phyloP scores from a whole-genome alignment of 2,329 filamentous ascomycete genomes.

The Claviceps sp. region DNA sequence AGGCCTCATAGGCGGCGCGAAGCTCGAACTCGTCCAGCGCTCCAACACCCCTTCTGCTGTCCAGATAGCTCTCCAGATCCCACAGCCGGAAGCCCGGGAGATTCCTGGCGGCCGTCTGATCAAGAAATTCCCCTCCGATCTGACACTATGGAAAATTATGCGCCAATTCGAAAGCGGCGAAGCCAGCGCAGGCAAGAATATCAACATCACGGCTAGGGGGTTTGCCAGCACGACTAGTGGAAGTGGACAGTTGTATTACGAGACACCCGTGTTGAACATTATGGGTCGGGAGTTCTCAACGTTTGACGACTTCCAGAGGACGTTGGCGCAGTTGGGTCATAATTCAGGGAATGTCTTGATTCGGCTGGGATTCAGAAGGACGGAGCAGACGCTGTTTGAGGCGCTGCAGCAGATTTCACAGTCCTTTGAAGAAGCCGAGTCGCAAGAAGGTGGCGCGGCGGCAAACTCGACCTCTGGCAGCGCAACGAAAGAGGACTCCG shows the following conservation, averaged over 20 bases:
- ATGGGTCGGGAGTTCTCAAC: constrained; percentile 67
- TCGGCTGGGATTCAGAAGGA: constrained; percentile 61
- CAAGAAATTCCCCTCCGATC: constrained; percentile 79
- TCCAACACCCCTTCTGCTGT: constrained; percentile 78
- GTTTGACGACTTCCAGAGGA: constrained; percentile 78
- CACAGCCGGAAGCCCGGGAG: constrained; percentile 51
- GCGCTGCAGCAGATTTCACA: constrained; percentile 70
- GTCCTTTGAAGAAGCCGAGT: constrained; percentile 47
- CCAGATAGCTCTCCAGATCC: constrained; percentile 77
- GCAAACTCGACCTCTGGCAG: constrained; percentile 1
- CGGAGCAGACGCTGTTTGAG: constrained; percentile 66
- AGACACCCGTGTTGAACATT: constrained; percentile 72
- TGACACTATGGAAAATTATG: constrained; percentile 77
- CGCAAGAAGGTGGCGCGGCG: constrained; percentile 6
- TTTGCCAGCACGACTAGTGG: constrained; percentile 48
- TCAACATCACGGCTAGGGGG: constrained; percentile 77
- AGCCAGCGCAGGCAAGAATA: constrained; percentile 42
- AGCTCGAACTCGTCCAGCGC: constrained; percentile 78
- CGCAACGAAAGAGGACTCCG: constrained; percentile 3
- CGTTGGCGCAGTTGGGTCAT: constrained; percentile 72
- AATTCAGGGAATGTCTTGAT: constrained; percentile 73
- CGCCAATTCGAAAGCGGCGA: constrained; percentile 77
- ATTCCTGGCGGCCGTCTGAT: constrained; percentile 55
- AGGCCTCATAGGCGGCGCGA: constrained; percentile 72
- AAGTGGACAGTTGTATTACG: constrained; percentile 72